phyloP scores from a whole-genome alignment of 2,329 filamentous ascomycete species.

The Metarhizium robertsii region DNA sequence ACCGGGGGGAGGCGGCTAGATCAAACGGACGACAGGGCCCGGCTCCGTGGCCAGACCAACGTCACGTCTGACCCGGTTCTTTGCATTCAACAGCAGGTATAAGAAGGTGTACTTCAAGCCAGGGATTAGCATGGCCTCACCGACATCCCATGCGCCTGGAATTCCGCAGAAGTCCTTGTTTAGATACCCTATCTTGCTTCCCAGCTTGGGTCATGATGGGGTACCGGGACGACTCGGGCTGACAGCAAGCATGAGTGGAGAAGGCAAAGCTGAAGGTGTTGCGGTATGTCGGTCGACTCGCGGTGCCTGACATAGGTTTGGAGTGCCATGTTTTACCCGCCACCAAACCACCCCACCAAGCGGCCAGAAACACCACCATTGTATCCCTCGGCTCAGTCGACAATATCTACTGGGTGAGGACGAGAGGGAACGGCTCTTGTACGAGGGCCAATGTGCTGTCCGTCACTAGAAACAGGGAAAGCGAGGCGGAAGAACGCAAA shows the following conservation, averaged over 20 bases:
- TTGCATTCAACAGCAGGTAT: background rate
- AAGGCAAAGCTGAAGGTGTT: background rate
- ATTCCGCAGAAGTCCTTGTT: background rate
- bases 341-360: background rate
- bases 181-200: background rate
- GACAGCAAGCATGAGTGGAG: background rate
- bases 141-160: background rate
- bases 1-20: conserved; percentile 3
- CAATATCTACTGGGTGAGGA: background rate
- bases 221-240: background rate
- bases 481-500: background rate
- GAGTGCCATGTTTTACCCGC: background rate
- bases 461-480: background rate
- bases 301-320: background rate
- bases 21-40: background rate
- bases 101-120: background rate
- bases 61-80: background rate
- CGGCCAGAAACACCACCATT: background rate
- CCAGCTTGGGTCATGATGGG: background rate
- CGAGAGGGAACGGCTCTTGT: background rate
- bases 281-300: background rate
- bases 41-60: background rate
- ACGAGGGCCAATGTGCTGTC: background rate
- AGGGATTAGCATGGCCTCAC: background rate
- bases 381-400: background rate